phyloP scores from a whole-genome alignment of 495 filamentous ascomycete species.

The Astrocystis sublimbata region DNA sequence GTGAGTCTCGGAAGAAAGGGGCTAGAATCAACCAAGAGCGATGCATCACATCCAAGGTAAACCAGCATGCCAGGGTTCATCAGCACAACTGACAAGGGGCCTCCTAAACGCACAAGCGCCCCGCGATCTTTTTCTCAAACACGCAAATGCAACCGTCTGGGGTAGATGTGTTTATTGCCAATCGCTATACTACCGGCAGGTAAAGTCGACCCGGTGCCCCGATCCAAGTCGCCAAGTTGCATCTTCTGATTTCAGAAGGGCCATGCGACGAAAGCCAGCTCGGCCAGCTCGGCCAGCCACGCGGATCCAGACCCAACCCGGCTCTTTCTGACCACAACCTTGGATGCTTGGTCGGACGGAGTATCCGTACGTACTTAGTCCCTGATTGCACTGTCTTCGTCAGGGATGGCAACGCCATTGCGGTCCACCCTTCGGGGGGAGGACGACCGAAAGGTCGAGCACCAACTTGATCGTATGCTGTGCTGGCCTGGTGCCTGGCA shows the following conservation, averaged over 20 bases:
- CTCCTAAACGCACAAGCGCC: background rate
- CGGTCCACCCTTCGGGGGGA: no score
- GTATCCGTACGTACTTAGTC: background rate
- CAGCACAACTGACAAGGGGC: background rate
- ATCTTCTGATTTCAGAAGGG: conserved; percentile 8
- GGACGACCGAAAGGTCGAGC: no score
- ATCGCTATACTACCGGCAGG: conserved; percentile 1
- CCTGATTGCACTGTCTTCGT: background rate
- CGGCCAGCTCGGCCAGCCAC: no score
- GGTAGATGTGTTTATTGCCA: background rate
- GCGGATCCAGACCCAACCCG: no score
- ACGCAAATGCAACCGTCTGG: background rate
- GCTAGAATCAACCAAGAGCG: no score
- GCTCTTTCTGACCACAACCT: no score
- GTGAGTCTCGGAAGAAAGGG: no score
- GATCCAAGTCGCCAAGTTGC: background rate
- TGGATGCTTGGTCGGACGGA: no score
- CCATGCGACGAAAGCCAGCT: conserved; percentile 1
- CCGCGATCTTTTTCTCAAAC: background rate
- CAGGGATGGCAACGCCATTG: background rate
- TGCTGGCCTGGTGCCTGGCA: no score
- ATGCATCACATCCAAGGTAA: no score
- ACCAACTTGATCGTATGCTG: background rate
- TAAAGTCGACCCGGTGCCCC: background rate
- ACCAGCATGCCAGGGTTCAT: background rate